Base-by-base conservation (phyloP, 805 yeast genomes). In the Saccharomycopsis sp. region DNA sequence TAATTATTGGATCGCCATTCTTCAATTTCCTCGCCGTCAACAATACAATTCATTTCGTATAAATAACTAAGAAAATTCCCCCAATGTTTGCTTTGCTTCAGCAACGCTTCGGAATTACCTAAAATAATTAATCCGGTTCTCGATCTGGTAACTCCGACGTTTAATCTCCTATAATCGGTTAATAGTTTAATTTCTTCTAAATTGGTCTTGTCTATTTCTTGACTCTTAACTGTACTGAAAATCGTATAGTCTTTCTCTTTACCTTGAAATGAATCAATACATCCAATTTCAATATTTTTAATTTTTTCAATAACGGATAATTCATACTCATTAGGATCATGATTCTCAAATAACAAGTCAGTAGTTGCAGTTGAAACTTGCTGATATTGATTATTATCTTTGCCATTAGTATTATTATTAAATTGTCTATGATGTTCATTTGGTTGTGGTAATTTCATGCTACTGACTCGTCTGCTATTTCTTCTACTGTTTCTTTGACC, bases 261-360 rank as follows among this genome's bases (percentile, higher is more conserved):
- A 16, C 73, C 74, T 50, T 68, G 73, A 59, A 69, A 69, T 4
- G 73, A 71, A 48, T 70, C 74, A 39, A 70, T 60, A 8, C 67
- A 60, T 5, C 53, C 53, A 35, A 50, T 47, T 21, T 50, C 51
- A 14, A 50, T 20, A 7, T 24, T 49, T 19, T 71, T 61, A 4
- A 70, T 66, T 54, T 69, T 73, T 22, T 69, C 66, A 35, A 62
- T 62, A 11, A 60, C 56, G 43, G 67, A 68, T 24, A 62, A 59
- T 0, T 65, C 65, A 19, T 17, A 38, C 34, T 50, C 53, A 31
- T 39, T 38, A 4, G 47, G 47, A 41, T 50, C 42, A 26, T 50
- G 51, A 28, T 47, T 45, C 29, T 50, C 53, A 38, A 50, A 50
- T 17, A 50, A 29, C 16, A 50, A 44, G 19, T 47, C 53, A 22